Percentiles rank a stretch among this genome's conserved stretches.
Evolutionary conservation across 192 early-diverging fungal species (phyloP).

Genomic region (Dispira simplex): DNA sequence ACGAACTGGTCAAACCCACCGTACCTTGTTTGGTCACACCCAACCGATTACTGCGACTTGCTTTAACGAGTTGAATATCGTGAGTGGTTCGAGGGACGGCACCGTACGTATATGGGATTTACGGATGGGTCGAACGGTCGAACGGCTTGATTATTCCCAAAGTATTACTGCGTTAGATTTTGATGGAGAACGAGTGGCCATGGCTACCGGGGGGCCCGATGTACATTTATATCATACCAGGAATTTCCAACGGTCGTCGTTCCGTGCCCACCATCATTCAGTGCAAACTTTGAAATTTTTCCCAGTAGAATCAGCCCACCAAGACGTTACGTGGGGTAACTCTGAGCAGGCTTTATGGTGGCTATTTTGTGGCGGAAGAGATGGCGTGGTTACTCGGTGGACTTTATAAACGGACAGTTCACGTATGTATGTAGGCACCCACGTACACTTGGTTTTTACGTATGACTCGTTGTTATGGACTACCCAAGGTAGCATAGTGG

Average conservation of each 20-base stretch:
- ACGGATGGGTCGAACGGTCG: constrained; percentile 45
- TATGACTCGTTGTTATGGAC: too few species aligned
- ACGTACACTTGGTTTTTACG: too few species aligned
- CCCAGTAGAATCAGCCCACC: constrained; percentile 10
- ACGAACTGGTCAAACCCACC: constrained; percentile 52
- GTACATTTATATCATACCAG: constrained; percentile 39
- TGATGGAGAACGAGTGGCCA: constrained; percentile 36
- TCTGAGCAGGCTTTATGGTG: constrained; percentile 14
- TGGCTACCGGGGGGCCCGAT: constrained; percentile 27
- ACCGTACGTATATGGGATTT: constrained; percentile 60
- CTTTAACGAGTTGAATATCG: constrained; percentile 52
- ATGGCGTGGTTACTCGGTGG: constrained; percentile 51
- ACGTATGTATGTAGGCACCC: too few species aligned
- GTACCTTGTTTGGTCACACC: constrained; percentile 50
- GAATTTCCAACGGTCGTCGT: constrained; percentile 40
- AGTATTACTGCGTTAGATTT: constrained; percentile 34
- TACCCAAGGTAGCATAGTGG: too few species aligned
- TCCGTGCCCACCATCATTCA: constrained; percentile 29
- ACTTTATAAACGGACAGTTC: constrained; percentile 20
- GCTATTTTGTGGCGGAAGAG: constrained; percentile 42
- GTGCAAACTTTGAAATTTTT: constrained; percentile 27
- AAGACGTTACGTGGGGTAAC: constrained; percentile 6
- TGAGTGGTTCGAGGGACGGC: constrained; percentile 53
- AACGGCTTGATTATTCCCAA: constrained; percentile 35
- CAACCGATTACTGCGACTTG: constrained; percentile 40